Percentiles rank a stretch among this genome's conserved stretches.
Conservation (phyloP, 2,329 filamentous ascomycete genomes). For the Sodiomyces alkalinus region DNA sequence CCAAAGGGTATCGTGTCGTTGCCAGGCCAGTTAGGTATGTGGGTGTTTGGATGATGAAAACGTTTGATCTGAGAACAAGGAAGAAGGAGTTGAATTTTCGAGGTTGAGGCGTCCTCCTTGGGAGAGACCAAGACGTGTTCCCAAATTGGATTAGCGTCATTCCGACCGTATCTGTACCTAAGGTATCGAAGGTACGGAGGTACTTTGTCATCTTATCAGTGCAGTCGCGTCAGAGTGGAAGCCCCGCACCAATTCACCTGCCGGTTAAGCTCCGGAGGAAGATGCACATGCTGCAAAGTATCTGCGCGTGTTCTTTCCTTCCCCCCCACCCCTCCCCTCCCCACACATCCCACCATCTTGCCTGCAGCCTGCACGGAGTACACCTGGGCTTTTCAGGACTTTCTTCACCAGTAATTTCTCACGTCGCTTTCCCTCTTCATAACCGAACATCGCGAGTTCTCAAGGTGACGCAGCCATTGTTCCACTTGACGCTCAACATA, state of each 20-base stretch:
- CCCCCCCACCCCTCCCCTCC: constrained; percentile 1
- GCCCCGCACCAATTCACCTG: too few species aligned
- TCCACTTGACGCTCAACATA: too few species aligned
- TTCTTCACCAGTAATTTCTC: too few species aligned
- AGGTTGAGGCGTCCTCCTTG: constrained; percentile 18
- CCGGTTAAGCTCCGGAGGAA: constrained; percentile 18
- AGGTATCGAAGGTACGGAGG: too few species aligned
- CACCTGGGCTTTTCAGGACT: background rate
- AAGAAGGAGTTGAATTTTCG: constrained; percentile 17
- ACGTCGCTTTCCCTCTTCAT: too few species aligned
- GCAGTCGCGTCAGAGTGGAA: constrained; percentile 1
- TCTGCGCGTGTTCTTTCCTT: background rate
- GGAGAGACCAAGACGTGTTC: too few species aligned
- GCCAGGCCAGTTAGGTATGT: background rate
- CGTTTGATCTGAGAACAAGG: background rate
- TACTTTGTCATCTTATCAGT: constrained; percentile 16
- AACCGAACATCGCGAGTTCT: too few species aligned
- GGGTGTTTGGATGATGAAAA: background rate
- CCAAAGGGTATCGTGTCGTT: background rate
- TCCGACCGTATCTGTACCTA: constrained; percentile 18
- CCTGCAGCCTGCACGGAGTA: background rate
- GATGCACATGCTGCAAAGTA: too few species aligned
- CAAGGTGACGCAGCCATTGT: too few species aligned
- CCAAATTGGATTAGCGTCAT: constrained; percentile 19
- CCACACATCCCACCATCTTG: constrained; percentile 1